A percentile compares a stretch with the other conserved stretches of the same genome.
phyloP scores from a whole-genome alignment of 192 early-diverging fungal species.

The Gaertneriomyces semiglobifer region DNA sequence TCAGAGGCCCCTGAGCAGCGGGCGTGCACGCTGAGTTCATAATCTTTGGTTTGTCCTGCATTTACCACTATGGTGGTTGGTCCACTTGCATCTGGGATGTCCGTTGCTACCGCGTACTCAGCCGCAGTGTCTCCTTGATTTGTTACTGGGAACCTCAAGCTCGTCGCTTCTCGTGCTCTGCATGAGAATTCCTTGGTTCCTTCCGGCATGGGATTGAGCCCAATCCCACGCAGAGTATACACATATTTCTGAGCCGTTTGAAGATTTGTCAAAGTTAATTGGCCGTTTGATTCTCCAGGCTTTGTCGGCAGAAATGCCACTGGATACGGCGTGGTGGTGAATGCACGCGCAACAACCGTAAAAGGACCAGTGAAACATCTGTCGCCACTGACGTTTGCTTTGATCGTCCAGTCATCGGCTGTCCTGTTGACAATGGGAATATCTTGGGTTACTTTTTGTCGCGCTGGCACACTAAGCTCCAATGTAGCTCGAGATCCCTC shows the following conservation, averaged over 20 bases:
- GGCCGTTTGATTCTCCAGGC: constrained; percentile 26
- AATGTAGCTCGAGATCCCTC: constrained; percentile 51
- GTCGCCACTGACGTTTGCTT: constrained; percentile 36
- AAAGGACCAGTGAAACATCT: constrained; percentile 35
- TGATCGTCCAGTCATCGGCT: constrained; percentile 53
- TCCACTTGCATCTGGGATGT: constrained; percentile 34
- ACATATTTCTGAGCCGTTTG: constrained; percentile 49
- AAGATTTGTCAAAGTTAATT: constrained; percentile 42
- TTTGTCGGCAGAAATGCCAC: constrained; percentile 39
- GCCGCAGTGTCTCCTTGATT: constrained; percentile 39
- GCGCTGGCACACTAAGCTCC: constrained; percentile 40
- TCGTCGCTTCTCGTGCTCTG: constrained; percentile 27
- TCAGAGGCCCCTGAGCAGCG: constrained; percentile 28
- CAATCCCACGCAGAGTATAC: constrained; percentile 42
- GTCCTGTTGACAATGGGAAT: constrained; percentile 54
- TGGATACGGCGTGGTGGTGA: constrained; percentile 29
- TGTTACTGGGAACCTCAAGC: constrained; percentile 27
- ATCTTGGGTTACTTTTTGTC: constrained; percentile 47
- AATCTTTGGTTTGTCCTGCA: constrained; percentile 22
- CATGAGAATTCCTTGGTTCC: constrained; percentile 42
- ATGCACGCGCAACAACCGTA: constrained; percentile 35
- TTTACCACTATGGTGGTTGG: constrained; percentile 25
- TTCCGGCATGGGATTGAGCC: constrained; percentile 45
- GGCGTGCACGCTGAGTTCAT: constrained; percentile 27
- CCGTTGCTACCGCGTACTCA: constrained; percentile 45